Evolutionary conservation across 2,329 filamentous ascomycete species (phyloP), one percentile per base, ranked within the genome.

Genomic region (Blumeriella jaapii): DNA sequence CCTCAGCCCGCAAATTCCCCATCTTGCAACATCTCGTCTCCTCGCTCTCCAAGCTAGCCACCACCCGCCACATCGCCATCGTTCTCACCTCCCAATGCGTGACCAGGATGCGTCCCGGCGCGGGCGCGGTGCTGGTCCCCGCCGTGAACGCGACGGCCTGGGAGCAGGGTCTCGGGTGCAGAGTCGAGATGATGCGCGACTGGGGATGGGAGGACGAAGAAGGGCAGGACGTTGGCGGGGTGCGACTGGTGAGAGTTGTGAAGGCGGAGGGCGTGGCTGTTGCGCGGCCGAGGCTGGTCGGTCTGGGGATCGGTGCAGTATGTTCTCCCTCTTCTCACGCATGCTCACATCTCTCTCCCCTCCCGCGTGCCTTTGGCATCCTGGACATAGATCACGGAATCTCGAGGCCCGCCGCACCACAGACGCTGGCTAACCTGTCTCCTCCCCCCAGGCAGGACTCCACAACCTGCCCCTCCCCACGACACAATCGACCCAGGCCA

Each of bases 171-270:
- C 64, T 94, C 23, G 72, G 74, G 42, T 82, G 75, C 26, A 69
- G 85, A 35, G 57, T 94, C 41, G 78, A 80, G 15, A 58, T 94
- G 20, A 93, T 91, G 57, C 71, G 81, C 50, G 84, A 94, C 60
- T 87, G 74, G 71, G 69, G 64, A 42, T 71, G 67, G 60, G 58
- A 61, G 34, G 59, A 60, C 28, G 58, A 57, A 14, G 42, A 50
- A 12, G 41, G 44, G 23, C 56, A 64, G 63, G 44, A 55, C 67
- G 31, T 68, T 67, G 40, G 67, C 74, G 65, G 67, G 46, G 58
- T 71, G 27, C 67, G 72, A 38, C 65, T 82, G 46, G 73, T 68
- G 8, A 76, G 75, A 31, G 60, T 84, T 8, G 69, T 81, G 51
- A 84, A 82, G 56, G 57, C 71, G 23, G 68, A 73, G 45, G 76